Evolutionary conservation across 1,284 basidiomycete species (phyloP).

Genomic region (Fereydounia khargensis): DNA sequence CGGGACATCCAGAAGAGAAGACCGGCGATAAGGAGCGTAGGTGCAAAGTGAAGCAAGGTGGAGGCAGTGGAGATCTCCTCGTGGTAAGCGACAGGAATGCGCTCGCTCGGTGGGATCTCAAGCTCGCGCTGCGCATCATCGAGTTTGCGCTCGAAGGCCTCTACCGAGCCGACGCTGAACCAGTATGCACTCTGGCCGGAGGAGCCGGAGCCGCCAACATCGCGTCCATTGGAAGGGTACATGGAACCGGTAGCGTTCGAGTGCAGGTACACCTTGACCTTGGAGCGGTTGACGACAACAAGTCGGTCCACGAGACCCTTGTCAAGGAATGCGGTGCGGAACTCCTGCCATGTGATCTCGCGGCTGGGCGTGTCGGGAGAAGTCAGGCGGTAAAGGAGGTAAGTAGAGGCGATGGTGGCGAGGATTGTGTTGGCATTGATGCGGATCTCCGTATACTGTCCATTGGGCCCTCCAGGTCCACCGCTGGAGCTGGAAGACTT

Average conservation of each 20-base stretch:
- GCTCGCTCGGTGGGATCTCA: slow-evolving; percentile 83
- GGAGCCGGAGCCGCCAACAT: slow-evolving; percentile 1
- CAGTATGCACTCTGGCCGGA: slow-evolving; percentile 63
- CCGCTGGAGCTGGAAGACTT: slow-evolving; percentile 17
- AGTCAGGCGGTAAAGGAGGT: slow-evolving; percentile 67
- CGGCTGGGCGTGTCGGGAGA: slow-evolving; percentile 64
- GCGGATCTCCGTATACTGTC: slow-evolving; percentile 39
- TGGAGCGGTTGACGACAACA: slow-evolving; percentile 84
- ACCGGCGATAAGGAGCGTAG: slow-evolving; percentile 86
- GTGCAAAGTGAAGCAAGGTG: slow-evolving; percentile 86
- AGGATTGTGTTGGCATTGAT: slow-evolving; percentile 51
- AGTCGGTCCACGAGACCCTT: slow-evolving; percentile 95
- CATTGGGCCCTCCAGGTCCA: slow-evolving; percentile 17
- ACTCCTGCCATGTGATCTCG: slow-evolving; percentile 99
- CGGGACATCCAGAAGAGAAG: slow-evolving; percentile 86
- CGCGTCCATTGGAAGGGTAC: slow-evolving; percentile 30
- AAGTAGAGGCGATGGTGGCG: slow-evolving; percentile 64
- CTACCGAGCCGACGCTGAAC: slow-evolving; percentile 96
- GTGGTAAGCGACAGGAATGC: slow-evolving; percentile 94
- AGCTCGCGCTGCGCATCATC: slow-evolving; percentile 91
- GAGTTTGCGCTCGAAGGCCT: slow-evolving; percentile 91
- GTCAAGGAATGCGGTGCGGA: slow-evolving; percentile 89
- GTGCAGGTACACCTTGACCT: slow-evolving; percentile 78
- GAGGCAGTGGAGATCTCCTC: slow-evolving; percentile 85
- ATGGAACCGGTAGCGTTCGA: slow-evolving; percentile 76